phyloP scores from a whole-genome alignment of 495 filamentous ascomycete species.

The Staphylotrichum tortipilum region DNA sequence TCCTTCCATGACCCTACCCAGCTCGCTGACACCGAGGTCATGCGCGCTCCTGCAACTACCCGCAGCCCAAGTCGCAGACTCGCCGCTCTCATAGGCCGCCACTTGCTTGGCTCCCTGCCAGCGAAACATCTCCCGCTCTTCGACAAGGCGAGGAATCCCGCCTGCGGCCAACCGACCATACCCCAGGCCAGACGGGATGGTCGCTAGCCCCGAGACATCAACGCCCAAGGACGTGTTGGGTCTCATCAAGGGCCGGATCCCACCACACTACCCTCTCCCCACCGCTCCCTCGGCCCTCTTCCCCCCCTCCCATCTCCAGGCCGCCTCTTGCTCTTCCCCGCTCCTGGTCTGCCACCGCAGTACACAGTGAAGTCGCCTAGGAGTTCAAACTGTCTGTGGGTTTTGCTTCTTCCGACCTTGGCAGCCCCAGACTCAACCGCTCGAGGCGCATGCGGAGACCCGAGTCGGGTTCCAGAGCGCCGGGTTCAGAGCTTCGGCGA shows the following conservation, averaged over 20 bases:
- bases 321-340: neutral
- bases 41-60: constrained; percentile 13
- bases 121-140: constrained; percentile 9
- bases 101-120: constrained; percentile 1
- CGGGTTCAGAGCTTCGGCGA: constrained; percentile 12
- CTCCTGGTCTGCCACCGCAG: neutral
- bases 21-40: constrained; percentile 10
- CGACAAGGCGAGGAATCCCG: neutral
- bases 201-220: neutral
- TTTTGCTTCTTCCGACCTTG: neutral
- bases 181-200: neutral
- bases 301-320: too few relatives aligned
- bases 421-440: neutral
- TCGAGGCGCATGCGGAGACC: constrained; percentile 4
- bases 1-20: constrained; percentile 1
- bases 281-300: too few relatives aligned
- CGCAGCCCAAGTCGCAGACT: constrained; percentile 3
- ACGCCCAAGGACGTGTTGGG: constrained; percentile 4
- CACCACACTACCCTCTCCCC: too few relatives aligned
- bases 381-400: neutral
- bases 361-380: constrained; percentile 1
- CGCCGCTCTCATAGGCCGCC: constrained; percentile 11
- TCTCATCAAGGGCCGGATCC: neutral
- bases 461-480: constrained; percentile 6
- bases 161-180: constrained; percentile 7